Base-by-base conservation (phyloP, 371 early-diverging fungal genomes). In the Rhizomucor pusillus region DNA sequence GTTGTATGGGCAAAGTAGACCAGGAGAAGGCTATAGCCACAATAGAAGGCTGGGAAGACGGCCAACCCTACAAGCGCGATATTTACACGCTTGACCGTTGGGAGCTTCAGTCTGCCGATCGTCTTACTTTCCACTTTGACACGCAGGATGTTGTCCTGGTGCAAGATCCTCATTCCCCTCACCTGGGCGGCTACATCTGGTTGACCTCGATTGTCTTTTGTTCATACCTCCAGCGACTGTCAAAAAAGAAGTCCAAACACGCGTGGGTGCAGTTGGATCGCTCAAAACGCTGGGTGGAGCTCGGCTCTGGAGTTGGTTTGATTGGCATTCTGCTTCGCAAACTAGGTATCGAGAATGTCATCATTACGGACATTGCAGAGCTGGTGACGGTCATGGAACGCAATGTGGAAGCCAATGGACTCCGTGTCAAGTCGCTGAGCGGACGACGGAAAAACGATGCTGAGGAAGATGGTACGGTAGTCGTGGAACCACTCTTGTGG, bases 41-140 rank as follows among this genome's bases (percentile, higher is more conserved):
- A 7, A 67, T 80, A 13, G 66, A 69, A 43, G 80, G 80, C 13
- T 80, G 78, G 78, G 78, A 80, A 44, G 80, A 80, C 43, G 80
- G 80, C 0, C 45, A 69, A 35, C 66, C 58, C 0, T 77, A 73
- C 48, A 65, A 52, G 36, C 57, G 75, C 46, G 54, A 40, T 5
- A 44, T 78, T 24, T 56, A 61, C 39, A 70, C 66, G 36, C 53
- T 80, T n/a, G 80, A 80, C 59, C 76, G 80, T 9, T 80, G 80
- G 80, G 76, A 71, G 36, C 57, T 78, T 16, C 80, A 80, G 39
- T 71, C 76, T 1, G 78, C 80, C 7, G 76, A 80, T 37, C 56
- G 54, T 0, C 43, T 80, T 10, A 73, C 76, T 0, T 60, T 80
- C 23, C 74, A 70, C 39, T 60, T 77, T 36, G 69, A 69, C 18